phyloP scores from a whole-genome alignment of 352 stramenopile species.

The Phytophthora syringae region DNA sequence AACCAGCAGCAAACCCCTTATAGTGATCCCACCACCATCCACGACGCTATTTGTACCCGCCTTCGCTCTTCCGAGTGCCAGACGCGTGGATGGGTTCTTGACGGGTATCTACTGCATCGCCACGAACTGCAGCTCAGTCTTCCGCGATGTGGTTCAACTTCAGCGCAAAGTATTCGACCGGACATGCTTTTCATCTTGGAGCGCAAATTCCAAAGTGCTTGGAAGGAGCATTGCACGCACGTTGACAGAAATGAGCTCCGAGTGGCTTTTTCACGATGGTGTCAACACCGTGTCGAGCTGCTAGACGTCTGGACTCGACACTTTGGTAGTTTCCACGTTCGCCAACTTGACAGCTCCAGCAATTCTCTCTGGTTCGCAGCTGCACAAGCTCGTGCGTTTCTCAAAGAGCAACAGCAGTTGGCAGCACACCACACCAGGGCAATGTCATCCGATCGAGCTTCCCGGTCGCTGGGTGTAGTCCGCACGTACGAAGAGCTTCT shows the following conservation, averaged over 20 bases:
- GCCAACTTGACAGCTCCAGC: constrained; percentile 43
- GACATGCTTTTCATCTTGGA: constrained; percentile 63
- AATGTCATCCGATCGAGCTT: constrained; percentile 22
- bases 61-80: constrained; percentile 70
- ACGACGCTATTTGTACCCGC: constrained; percentile 50
- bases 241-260: constrained; percentile 22
- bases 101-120: constrained; percentile 50
- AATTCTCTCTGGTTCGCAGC: constrained; percentile 57
- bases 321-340: constrained; percentile 59
- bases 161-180: constrained; percentile 42
- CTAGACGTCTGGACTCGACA: constrained; percentile 47
- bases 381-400: constrained; percentile 26
- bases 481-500: constrained; percentile 31
- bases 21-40: constrained; percentile 25
- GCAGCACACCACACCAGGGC: constrained; percentile 30
- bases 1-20: constrained; percentile 17
- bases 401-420: constrained; percentile 47
- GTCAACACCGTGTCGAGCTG: constrained; percentile 54
- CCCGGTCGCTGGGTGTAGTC: constrained; percentile 39
- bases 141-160: not conserved
- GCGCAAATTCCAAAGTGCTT: constrained; percentile 35
- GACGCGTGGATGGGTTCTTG: constrained; percentile 63
- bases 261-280: constrained; percentile 43
- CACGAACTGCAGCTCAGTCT: constrained; percentile 45
- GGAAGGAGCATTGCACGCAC: constrained; percentile 21